These are phyloP conservation scores for Herpetomonas samuelpessoai DNA, from an alignment of 208 protist genomes.

Conservation along the genomic window DNA sequence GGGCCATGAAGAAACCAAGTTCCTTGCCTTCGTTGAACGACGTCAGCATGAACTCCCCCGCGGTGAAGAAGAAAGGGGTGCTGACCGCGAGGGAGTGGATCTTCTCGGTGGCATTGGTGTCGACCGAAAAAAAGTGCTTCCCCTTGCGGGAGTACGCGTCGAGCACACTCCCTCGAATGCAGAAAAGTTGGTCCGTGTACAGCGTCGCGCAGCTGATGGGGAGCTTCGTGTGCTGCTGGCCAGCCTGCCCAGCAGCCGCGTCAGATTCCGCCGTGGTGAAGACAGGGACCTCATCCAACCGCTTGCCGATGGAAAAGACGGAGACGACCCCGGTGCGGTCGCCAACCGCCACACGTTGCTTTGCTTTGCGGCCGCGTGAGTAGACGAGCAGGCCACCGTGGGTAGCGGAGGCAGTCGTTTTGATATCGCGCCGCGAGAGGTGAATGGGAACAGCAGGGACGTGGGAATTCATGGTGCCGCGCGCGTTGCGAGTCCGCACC, in stretches of 20 bases:
- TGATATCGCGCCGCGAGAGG: conserved; percentile 39
- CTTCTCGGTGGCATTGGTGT: conserved; percentile 83
- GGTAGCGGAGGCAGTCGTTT: conserved; percentile 28
- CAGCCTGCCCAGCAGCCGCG: conserved; percentile 3
- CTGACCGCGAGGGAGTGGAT: conserved; percentile 61
- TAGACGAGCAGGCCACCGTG: conserved; percentile 75
- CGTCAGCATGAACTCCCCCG: conserved; percentile 84
- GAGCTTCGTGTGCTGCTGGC: conserved; percentile 14
- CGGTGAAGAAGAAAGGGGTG: conserved; percentile 80
- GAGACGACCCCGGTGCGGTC: conserved; percentile 55
- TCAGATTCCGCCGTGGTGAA: conserved; percentile 61
- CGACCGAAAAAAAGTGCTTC: conserved; percentile 75
- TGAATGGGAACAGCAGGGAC: conserved; percentile 4
- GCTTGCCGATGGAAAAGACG: conserved; percentile 60
- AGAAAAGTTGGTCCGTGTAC: conserved; percentile 82
- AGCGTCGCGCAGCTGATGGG: conserved; percentile 60
- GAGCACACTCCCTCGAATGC: conserved; percentile 60
- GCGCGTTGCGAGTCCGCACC: no score
- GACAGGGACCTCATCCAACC: conserved; percentile 32
- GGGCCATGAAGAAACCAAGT: conserved; percentile 83
- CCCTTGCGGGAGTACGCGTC: conserved; percentile 85
- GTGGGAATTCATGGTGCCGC: no score
- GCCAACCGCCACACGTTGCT: conserved; percentile 73
- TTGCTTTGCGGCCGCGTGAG: conserved; percentile 58
- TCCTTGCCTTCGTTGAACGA: conserved; percentile 73